A percentile compares a stretch with the other conserved stretches of the same genome.
Conservation (phyloP, 2,329 filamentous ascomycete genomes). For the Bretziella fagacearum region DNA sequence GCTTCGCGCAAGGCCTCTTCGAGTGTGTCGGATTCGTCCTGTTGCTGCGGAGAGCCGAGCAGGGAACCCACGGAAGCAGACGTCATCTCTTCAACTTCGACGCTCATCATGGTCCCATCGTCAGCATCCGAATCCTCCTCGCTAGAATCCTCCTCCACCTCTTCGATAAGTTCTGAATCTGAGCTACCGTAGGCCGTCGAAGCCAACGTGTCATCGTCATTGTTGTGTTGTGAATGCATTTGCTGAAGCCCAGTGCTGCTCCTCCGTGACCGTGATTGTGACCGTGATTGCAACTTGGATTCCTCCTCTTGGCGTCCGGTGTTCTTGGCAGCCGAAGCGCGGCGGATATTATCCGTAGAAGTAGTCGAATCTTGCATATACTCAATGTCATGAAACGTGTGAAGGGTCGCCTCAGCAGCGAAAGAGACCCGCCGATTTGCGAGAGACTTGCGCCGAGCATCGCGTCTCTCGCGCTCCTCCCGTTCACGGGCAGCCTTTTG, state of each 20-base stretch:
- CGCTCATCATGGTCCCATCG: conserved; percentile 64
- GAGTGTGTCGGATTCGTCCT: conserved; percentile 49
- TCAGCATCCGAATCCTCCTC: conserved; percentile 45
- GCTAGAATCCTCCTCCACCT: conserved; percentile 34
- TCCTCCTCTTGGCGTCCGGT: not conserved
- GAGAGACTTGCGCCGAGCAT: conserved; percentile 80
- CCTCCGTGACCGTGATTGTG: conserved; percentile 27
- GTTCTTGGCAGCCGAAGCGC: conserved; percentile 23
- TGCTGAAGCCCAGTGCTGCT: conserved; percentile 38
- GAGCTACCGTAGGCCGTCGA: conserved; percentile 60
- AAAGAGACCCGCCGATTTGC: conserved; percentile 92
- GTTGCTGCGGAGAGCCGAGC: conserved; percentile 41
- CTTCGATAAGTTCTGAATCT: conserved; percentile 34
- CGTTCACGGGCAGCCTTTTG: conserved; percentile 51
- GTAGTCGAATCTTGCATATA: conserved; percentile 75
- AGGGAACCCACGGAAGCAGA: conserved; percentile 48
- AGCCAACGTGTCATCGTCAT: conserved; percentile 49
- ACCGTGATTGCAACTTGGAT: conserved; percentile 20
- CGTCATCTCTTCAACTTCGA: conserved; percentile 64
- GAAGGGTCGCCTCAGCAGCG: conserved; percentile 87
- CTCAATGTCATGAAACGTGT: conserved; percentile 92
- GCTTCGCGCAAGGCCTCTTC: conserved; percentile 67
- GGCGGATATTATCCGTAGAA: conserved; percentile 57
- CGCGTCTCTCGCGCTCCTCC: conserved; percentile 59
- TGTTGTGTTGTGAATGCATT: conserved; percentile 45